Percentiles rank a stretch among this genome's conserved stretches.
Conservation (phyloP, 768 basidiomycete genomes). For the Boletus pseudopeckii region DNA sequence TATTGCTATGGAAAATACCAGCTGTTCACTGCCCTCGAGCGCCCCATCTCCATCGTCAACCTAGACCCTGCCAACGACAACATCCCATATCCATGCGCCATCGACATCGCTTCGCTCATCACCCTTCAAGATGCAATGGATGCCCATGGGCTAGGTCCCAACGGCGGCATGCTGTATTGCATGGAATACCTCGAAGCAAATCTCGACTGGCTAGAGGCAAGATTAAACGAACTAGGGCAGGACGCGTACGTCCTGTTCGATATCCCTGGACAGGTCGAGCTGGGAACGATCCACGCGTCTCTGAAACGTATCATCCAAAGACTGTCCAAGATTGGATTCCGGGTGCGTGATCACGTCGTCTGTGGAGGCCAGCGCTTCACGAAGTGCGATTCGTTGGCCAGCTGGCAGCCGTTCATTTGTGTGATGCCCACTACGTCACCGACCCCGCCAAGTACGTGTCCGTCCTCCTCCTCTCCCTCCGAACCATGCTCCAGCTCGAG, state of each 20-base stretch:
- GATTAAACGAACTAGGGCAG: conserved; percentile 58
- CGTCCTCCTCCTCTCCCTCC: conserved; percentile 83
- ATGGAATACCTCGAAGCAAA: conserved; percentile 97
- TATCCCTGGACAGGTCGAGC: conserved; percentile 94
- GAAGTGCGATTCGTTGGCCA: conserved; percentile 29
- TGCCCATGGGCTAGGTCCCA: conserved; percentile 82
- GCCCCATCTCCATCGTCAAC: conserved; percentile 89
- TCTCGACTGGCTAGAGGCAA: conserved; percentile 80
- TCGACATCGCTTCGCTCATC: conserved; percentile 83
- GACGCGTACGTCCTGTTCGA: conserved; percentile 93
- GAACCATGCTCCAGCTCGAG: conserved; percentile 98
- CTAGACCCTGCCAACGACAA: conserved; percentile 92
- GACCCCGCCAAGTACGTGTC: conserved; percentile 95
- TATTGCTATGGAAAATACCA: conserved; percentile 88
- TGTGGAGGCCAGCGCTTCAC: neutral
- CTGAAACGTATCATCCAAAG: conserved; percentile 73
- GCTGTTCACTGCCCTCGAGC: conserved; percentile 79
- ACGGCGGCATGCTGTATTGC: conserved; percentile 94
- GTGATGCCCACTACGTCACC: conserved; percentile 96
- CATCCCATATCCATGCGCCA: conserved; percentile 87
- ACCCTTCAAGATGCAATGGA: conserved; percentile 86
- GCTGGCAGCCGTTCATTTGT: conserved; percentile 93
- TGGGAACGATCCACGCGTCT: conserved; percentile 94
- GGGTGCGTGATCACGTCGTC: conserved; percentile 57
- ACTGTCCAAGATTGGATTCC: conserved; percentile 71